Evolutionary conservation across 2,329 filamentous ascomycete genomes (phyloP).

Genomic region (Botrytis aclada): DNA sequence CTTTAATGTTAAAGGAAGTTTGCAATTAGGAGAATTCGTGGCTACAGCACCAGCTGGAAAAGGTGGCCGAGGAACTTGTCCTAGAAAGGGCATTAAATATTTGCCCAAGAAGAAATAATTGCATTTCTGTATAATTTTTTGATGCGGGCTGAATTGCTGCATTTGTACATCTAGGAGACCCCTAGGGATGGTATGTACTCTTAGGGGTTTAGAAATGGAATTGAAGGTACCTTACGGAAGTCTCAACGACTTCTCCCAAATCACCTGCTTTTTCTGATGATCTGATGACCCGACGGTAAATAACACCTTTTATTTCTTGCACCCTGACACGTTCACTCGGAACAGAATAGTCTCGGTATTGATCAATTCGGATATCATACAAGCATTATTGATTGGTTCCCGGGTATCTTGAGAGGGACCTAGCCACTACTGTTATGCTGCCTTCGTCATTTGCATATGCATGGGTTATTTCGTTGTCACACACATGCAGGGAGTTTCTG

Average conservation of each 20-base stretch:
- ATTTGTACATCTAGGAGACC: neutral
- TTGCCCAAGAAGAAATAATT: slow-evolving; percentile 21
- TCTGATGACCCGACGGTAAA: neutral
- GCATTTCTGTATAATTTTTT: neutral
- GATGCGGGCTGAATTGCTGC: neutral
- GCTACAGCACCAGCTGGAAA: slow-evolving; percentile 23
- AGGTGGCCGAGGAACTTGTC: slow-evolving; percentile 22
- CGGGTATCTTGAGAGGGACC: neutral
- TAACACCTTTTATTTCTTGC: neutral
- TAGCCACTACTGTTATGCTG: neutral
- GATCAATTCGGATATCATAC: neutral
- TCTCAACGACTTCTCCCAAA: neutral
- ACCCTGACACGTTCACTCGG: neutral
- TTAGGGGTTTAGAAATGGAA: neutral
- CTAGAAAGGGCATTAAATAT: slow-evolving; percentile 24
- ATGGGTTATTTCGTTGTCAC: neutral
- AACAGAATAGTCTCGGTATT: neutral
- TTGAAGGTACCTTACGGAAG: neutral
- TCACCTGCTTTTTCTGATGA: neutral
- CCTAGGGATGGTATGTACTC: neutral
- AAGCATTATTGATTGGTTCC: neutral
- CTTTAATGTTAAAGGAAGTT: slow-evolving; percentile 26
- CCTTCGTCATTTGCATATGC: neutral
- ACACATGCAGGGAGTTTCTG: neutral
- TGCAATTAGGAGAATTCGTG: slow-evolving; percentile 26